phyloP scores from a whole-genome alignment of 495 filamentous ascomycete species.

The Pyrenula massariospora region DNA sequence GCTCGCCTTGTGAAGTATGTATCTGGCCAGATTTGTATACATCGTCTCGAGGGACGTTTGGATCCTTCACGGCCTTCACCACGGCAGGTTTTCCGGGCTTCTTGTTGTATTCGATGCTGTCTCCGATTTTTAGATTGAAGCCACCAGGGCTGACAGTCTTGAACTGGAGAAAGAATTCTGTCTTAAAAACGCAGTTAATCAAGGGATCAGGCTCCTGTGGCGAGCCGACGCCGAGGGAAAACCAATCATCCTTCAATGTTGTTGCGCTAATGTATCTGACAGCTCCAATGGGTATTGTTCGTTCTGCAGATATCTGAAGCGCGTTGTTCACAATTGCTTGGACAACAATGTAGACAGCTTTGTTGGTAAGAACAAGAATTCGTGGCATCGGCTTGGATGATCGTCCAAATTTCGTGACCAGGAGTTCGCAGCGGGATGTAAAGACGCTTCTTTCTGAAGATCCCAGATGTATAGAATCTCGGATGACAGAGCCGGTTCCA shows the following conservation, averaged over 20 bases:
- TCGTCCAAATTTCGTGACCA: slow-evolving; percentile 88
- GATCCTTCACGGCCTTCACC: slow-evolving; percentile 85
- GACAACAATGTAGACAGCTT: slow-evolving; percentile 75
- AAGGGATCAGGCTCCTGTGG: slow-evolving; percentile 85
- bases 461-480: slow-evolving; percentile 43
- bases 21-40: slow-evolving; percentile 89
- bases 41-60: slow-evolving; percentile 55
- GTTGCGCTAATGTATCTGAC: slow-evolving; percentile 79
- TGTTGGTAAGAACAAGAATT: slow-evolving; percentile 73
- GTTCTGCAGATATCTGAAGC: slow-evolving; percentile 66
- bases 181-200: slow-evolving; percentile 88
- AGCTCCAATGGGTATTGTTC: slow-evolving; percentile 67
- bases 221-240: slow-evolving; percentile 78
- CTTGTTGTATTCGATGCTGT: slow-evolving; percentile 91
- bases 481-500: slow-evolving; percentile 73
- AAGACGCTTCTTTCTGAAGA: slow-evolving; percentile 65
- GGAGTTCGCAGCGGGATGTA: slow-evolving; percentile 77
- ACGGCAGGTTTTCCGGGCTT: slow-evolving; percentile 86
- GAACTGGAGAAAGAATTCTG: slow-evolving; percentile 91
- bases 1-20: slow-evolving; percentile 76
- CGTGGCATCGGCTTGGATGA: slow-evolving; percentile 87
- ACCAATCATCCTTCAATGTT: slow-evolving; percentile 87
- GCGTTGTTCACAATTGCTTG: slow-evolving; percentile 77
- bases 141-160: slow-evolving; percentile 61
- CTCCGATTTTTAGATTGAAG: slow-evolving; percentile 68